phyloP scores from a whole-genome alignment of 2,329 filamentous ascomycete species.

The Sporothrix dimorphospora region DNA sequence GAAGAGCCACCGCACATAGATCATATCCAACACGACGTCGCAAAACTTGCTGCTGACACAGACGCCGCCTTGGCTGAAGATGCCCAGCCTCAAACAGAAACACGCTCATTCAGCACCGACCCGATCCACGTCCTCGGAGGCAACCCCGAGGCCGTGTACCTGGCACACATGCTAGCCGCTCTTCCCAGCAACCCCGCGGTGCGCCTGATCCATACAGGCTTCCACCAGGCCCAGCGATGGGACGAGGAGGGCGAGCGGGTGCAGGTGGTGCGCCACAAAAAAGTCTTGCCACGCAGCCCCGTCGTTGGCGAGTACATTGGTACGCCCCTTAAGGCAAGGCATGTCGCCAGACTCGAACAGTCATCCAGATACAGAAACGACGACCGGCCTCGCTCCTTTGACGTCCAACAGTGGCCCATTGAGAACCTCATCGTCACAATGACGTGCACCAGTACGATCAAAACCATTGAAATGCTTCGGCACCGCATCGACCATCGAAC shows the following conservation, averaged over 20 bases:
- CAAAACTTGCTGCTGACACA: no score
- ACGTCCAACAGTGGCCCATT: constrained; percentile 32
- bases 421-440: constrained; percentile 41
- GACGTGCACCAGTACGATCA: constrained; percentile 36
- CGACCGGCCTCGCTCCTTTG: not conserved
- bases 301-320: constrained; percentile 36
- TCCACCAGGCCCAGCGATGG: constrained; percentile 37
- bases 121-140: constrained; percentile 39
- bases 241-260: constrained; percentile 33
- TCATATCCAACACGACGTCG: no score
- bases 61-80: no score
- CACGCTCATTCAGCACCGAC: constrained; percentile 29
- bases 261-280: constrained; percentile 24
- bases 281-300: constrained; percentile 21
- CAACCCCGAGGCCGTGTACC: constrained; percentile 38
- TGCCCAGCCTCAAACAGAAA: not conserved
- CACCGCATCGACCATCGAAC: constrained; percentile 42
- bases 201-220: constrained; percentile 38
- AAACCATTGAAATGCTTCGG: constrained; percentile 36
- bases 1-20: no score
- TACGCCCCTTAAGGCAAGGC: no score
- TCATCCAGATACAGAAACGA: not conserved
- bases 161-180: constrained; percentile 40
- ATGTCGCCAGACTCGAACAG: no score
- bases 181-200: constrained; percentile 38